phyloP scores from a whole-genome alignment of 805 yeast species.

The Lachancea meyersii region DNA sequence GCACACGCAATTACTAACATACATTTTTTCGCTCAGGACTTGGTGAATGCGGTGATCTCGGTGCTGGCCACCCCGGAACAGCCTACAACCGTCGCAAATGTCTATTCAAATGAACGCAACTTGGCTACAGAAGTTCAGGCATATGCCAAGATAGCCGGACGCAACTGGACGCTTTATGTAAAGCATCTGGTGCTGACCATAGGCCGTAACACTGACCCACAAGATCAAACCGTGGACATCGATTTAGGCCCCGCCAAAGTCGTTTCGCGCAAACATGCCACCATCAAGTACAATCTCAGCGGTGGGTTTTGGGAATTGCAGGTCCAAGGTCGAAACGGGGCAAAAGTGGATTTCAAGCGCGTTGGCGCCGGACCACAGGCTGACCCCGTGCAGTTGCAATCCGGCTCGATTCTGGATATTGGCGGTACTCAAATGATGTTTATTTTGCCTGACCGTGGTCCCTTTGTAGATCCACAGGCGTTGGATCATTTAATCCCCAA shows the following conservation, averaged over 20 bases:
- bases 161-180: slow-evolving; percentile 90
- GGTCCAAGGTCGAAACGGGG: slow-evolving; percentile 87
- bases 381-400: slow-evolving; percentile 51
- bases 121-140: slow-evolving; percentile 81
- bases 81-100: slow-evolving; percentile 64
- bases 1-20: background rate
- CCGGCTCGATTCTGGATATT: slow-evolving; percentile 89
- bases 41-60: slow-evolving; percentile 69
- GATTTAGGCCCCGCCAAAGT: slow-evolving; percentile 97
- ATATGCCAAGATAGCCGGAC: slow-evolving; percentile 92
- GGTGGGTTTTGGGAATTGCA: slow-evolving; percentile 80
- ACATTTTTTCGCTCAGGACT: slow-evolving; percentile 11
- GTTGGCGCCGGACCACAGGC: slow-evolving; percentile 40
- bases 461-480: slow-evolving; percentile 45
- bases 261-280: slow-evolving; percentile 88
- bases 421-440: slow-evolving; percentile 99
- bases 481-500: slow-evolving; percentile 33
- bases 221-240: slow-evolving; percentile 41
- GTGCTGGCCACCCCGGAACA: slow-evolving; percentile 66
- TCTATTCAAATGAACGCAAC: slow-evolving; percentile 67
- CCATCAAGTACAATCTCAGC: slow-evolving; percentile 68
- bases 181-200: slow-evolving; percentile 67
- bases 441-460: slow-evolving; percentile 85
- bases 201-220: slow-evolving; percentile 70
- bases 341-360: slow-evolving; percentile 69